Percentiles rank a stretch among this genome's conserved stretches.
These are phyloP conservation scores for Lecanicillium sp. DNA, from an alignment of 2,329 filamentous ascomycete genomes.

Conservation along the genomic window DNA sequence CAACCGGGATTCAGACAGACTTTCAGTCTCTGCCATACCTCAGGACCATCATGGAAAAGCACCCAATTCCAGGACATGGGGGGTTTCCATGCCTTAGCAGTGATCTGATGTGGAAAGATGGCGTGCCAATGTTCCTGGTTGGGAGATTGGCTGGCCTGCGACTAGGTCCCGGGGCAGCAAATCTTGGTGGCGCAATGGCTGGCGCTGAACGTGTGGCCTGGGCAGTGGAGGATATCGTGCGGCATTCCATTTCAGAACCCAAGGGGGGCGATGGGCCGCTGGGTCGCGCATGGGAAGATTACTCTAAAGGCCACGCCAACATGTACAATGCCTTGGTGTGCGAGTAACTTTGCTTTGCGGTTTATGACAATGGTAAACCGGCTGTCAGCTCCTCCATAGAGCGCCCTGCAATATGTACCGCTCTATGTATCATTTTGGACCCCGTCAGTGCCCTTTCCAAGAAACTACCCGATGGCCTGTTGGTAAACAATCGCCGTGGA, in stretches of 20 bases:
- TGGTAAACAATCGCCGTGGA: no score
- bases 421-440: no score
- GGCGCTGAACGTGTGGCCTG: conserved; percentile 68
- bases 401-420: no score
- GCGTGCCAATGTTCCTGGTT: conserved; percentile 66
- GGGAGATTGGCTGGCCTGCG: conserved; percentile 60
- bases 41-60: conserved; percentile 45
- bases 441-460: no score
- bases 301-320: conserved; percentile 8
- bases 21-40: conserved; percentile 55
- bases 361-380: no score
- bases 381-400: no score
- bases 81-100: conserved; percentile 69
- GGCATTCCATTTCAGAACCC: conserved; percentile 9
- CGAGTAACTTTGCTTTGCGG: not conserved
- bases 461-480: no score
- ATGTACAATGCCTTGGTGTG: conserved; percentile 7
- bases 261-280: conserved; percentile 6
- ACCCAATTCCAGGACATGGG: conserved; percentile 54
- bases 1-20: conserved; percentile 63
- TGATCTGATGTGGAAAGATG: conserved; percentile 66
- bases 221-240: conserved; percentile 53
- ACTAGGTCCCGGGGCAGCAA: conserved; percentile 64
- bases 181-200: conserved; percentile 64
- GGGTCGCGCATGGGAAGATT: conserved; percentile 3